A percentile compares a stretch with the other conserved stretches of the same genome.
phyloP scores from a whole-genome alignment of 192 early-diverging fungal species.

The Kickxella alabastrina region DNA sequence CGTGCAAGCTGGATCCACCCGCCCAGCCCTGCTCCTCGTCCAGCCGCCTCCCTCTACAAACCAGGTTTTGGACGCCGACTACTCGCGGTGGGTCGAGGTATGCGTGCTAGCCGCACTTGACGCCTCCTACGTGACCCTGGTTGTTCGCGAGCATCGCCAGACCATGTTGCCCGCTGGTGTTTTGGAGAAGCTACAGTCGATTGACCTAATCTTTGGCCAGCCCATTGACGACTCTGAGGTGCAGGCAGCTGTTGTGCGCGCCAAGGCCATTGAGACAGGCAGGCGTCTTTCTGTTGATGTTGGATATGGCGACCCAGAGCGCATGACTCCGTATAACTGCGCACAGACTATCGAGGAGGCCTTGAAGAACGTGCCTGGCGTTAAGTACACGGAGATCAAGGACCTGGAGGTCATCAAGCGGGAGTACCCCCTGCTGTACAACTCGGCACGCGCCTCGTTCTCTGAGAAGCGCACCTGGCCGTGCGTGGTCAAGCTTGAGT shows the following conservation, averaged over 20 bases:
- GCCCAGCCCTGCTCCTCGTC: constrained; percentile 61
- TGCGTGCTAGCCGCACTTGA: constrained; percentile 69
- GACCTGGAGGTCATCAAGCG: constrained; percentile 67
- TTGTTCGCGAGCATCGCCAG: constrained; percentile 73
- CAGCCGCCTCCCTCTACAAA: constrained; percentile 41
- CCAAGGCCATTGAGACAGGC: constrained; percentile 70
- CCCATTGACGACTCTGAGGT: too few species aligned
- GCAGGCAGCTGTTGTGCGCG: constrained; percentile 54
- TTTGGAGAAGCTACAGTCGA: constrained; percentile 54
- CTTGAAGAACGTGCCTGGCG: constrained; percentile 53
- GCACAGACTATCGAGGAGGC: constrained; percentile 63
- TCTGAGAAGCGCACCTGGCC: constrained; percentile 47
- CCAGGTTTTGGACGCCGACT: constrained; percentile 53
- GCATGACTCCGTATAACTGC: constrained; percentile 78
- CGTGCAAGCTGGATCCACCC: constrained; percentile 58
- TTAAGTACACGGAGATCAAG: constrained; percentile 62
- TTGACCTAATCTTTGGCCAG: constrained; percentile 60
- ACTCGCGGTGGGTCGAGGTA: constrained; percentile 67
- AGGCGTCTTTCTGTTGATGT: constrained; percentile 75
- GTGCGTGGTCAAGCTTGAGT: constrained; percentile 52
- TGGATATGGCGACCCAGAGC: constrained; percentile 78
- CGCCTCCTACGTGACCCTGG: constrained; percentile 72
- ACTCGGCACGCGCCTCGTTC: constrained; percentile 68
- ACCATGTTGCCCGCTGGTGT: too few species aligned
- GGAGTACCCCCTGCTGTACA: constrained; percentile 81